phyloP scores from a whole-genome alignment of 306 rosid species.

The Styphnolobium japonicum region DNA sequence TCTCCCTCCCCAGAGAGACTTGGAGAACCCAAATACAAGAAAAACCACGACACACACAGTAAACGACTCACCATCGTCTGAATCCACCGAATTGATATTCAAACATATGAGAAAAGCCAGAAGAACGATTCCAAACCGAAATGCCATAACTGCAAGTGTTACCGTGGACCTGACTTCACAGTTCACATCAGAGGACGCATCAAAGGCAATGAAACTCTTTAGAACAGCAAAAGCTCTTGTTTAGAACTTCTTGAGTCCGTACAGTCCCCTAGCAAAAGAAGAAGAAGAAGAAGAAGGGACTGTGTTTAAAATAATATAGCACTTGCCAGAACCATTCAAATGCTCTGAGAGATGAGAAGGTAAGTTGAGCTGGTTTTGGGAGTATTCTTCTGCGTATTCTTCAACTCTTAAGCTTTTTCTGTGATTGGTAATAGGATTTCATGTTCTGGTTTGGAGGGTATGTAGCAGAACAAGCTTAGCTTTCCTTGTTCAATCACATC shows the following conservation, averaged over 20 bases:
- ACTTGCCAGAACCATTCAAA: slow-evolving; percentile 20
- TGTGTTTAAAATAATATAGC: too few relatives aligned
- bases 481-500: slow-evolving; percentile 64
- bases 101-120: slow-evolving; percentile 36
- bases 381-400: neutral
- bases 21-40: neutral
- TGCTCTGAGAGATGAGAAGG: neutral
- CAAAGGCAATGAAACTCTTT: neutral
- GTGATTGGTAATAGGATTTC: slow-evolving; percentile 1
- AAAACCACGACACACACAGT: neutral
- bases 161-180: neutral
- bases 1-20: neutral
- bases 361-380: neutral
- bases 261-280: neutral
- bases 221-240: too few relatives aligned
- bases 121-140: slow-evolving; percentile 39
- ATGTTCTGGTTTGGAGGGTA: slow-evolving; percentile 2
- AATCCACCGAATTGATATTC: slow-evolving; percentile 40
- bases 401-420: neutral
- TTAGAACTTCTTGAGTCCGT: neutral
- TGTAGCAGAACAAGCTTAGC: slow-evolving; percentile 26
- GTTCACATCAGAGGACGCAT: neutral
- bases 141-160: slow-evolving; percentile 38
- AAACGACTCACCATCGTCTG: slow-evolving; percentile 62
- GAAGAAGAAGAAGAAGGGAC: neutral